phyloP scores from a whole-genome alignment of 176 grass and related monocot genomes.

The Coix lacrymajobi region DNA sequence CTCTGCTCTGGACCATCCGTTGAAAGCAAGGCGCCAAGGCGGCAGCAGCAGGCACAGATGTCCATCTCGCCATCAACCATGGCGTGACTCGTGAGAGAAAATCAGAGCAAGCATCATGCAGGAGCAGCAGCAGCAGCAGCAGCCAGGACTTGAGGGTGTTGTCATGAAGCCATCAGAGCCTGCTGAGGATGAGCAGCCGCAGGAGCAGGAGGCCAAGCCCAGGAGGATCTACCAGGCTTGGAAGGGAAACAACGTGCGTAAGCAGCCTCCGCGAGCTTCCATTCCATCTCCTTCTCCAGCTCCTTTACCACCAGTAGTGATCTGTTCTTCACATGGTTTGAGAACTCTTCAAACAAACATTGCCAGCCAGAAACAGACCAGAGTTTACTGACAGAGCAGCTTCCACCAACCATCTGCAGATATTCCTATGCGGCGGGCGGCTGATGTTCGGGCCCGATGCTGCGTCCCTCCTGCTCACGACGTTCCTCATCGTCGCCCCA shows the following conservation, averaged over 20 bases:
- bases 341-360: background rate
- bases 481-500: conserved; percentile 36
- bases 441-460: conserved; percentile 39
- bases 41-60: background rate
- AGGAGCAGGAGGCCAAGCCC: conserved; percentile 5
- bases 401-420: conserved; percentile 24
- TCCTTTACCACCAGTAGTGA: background rate
- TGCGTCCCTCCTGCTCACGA: conserved; percentile 27
- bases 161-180: conserved; percentile 5
- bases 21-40: conserved; percentile 15
- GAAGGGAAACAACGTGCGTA: conserved; percentile 62
- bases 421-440: conserved; percentile 53
- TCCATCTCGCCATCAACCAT: background rate
- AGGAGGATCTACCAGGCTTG: conserved; percentile 54
- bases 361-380: background rate
- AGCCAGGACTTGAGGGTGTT: background rate
- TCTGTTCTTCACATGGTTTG: background rate
- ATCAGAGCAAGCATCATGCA: background rate
- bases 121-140: background rate
- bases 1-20: background rate
- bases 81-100: background rate
- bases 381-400: background rate
- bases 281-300: background rate
- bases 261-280: background rate
- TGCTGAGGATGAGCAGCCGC: background rate